Conservation (phyloP, 768 basidiomycete species). For the Mycena vulgaris region DNA sequence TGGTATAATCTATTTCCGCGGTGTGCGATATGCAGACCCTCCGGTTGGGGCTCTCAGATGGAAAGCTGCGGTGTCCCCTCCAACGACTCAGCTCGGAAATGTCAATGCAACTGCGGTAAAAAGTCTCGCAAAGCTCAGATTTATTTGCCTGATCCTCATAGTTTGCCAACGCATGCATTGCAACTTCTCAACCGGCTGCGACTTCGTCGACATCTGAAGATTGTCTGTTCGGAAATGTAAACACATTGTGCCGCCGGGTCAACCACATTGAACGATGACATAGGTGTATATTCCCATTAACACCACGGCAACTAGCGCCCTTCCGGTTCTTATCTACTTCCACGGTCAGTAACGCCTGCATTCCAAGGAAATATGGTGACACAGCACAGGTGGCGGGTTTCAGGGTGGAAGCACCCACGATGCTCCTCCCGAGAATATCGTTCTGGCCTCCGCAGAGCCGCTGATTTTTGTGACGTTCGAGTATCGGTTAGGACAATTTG, state of each 20-base stretch:
- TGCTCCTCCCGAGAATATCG: conserved; percentile 49
- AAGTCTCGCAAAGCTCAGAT: conserved; percentile 44
- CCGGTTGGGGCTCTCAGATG: conserved; percentile 60
- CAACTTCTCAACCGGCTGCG: conserved; percentile 47
- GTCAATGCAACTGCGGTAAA: conserved; percentile 57
- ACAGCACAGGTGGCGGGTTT: conserved; percentile 57
- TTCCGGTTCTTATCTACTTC: conserved; percentile 58
- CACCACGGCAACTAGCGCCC: conserved; percentile 17
- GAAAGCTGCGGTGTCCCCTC: conserved; percentile 56
- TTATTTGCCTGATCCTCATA: background rate
- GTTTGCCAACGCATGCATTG: no score
- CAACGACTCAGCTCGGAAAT: conserved; percentile 51
- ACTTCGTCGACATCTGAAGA: conserved; percentile 55
- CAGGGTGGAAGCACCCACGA: conserved; percentile 53
- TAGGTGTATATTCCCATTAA: conserved; percentile 38
- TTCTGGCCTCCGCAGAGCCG: conserved; percentile 49
- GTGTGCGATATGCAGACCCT: conserved; percentile 61
- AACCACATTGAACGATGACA: background rate
- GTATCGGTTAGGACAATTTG: conserved; percentile 60
- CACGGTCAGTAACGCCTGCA: conserved; percentile 47
- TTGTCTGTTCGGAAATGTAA: conserved; percentile 61
- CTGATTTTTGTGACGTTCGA: conserved; percentile 60
- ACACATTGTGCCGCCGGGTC: background rate
- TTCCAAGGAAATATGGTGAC: background rate
- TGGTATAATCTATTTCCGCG: conserved; percentile 54